Evolutionary conservation across 768 basidiomycete species (phyloP).

Genomic region (Pleurotus eryngii): DNA sequence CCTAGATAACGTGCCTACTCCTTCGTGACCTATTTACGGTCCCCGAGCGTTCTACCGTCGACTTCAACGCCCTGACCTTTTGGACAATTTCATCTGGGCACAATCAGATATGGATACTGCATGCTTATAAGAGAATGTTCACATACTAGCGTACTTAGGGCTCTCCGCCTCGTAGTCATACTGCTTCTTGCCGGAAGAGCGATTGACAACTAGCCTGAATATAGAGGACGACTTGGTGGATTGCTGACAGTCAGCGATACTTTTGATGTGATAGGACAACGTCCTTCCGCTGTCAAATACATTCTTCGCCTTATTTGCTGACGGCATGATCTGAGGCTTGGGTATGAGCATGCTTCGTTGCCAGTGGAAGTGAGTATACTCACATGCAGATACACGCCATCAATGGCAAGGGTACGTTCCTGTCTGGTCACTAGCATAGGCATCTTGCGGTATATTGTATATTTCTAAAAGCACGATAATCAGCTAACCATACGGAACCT

Average conservation of each 20-base stretch:
- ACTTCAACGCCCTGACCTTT: constrained; percentile 63
- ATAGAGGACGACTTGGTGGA: constrained; percentile 73
- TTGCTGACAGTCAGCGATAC: constrained; percentile 80
- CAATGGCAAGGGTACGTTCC: constrained; percentile 88
- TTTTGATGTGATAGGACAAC: constrained; percentile 88
- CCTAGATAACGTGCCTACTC: constrained; percentile 54
- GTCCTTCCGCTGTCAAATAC: constrained; percentile 91
- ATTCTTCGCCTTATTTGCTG: constrained; percentile 69
- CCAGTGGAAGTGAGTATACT: neutral
- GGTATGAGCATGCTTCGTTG: neutral
- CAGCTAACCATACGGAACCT: neutral
- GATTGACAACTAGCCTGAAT: constrained; percentile 87
- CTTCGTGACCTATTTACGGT: constrained; percentile 61
- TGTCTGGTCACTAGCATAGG: constrained; percentile 91
- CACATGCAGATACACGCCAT: constrained; percentile 91
- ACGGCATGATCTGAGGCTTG: constrained; percentile 75
- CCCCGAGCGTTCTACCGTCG: constrained; percentile 59
- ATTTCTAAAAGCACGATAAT: constrained; percentile 53
- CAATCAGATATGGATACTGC: constrained; percentile 8
- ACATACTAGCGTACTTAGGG: constrained; percentile 72
- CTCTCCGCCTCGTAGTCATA: constrained; percentile 98
- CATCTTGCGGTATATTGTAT: constrained; percentile 88
- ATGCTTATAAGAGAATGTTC: neutral
- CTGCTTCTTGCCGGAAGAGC: constrained; percentile 75
- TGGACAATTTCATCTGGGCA: constrained; percentile 71